Base-by-base conservation (phyloP, 768 basidiomycete species). In the Hypholoma fasciculare region DNA sequence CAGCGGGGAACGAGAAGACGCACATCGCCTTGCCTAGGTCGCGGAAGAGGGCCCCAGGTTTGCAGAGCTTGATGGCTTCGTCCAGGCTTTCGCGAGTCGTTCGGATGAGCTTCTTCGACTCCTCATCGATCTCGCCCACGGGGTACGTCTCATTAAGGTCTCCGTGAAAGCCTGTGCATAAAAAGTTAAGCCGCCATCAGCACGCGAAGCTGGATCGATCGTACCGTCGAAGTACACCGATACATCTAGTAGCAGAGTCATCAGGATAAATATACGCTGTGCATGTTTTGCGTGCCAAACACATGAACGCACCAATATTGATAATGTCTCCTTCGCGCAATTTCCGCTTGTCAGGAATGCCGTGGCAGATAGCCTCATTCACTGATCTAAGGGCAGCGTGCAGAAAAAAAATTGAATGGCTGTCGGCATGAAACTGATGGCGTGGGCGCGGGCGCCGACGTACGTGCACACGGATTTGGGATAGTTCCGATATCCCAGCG, bases 401-500 rank as follows among this genome's bases (percentile, higher is more conserved):
- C 30, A 34, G 39, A 42, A 49, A 30, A 30, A 49, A 40, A 34
- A n/a, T 7, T 39, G 30, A 26, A 40, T 46, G 57, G 14, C 26
- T 43, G 36, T 38, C 16, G 30, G 17, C 16, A 26, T 38, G 26
- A 39, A 27, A 30, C 52, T 37, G 20, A 46, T 46, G 14, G 23
- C 48, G 37, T 12, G 52, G 30, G 48, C 12, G 12, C 50, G 39
- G 20, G 20, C 49, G 53, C 19, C 56, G n/a, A 82, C 93, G 64
- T 77, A 94, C 87, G 90, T 95, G 90, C 97, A 99, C 38, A 96
- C 85, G 30, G 95, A 98, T 79, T 98, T 98, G 12, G 97, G 96
- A 69, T 88, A 98, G 37, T 83, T 80, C 52, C 88, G 84, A 74
- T 99, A 99, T 68, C 93, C 93, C 59, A 98, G 78, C 44, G 97